A percentile compares a stretch with the other conserved stretches of the same genome.
phyloP scores from a whole-genome alignment of 164 flowering plant species.

The Tetracentron sinense region DNA sequence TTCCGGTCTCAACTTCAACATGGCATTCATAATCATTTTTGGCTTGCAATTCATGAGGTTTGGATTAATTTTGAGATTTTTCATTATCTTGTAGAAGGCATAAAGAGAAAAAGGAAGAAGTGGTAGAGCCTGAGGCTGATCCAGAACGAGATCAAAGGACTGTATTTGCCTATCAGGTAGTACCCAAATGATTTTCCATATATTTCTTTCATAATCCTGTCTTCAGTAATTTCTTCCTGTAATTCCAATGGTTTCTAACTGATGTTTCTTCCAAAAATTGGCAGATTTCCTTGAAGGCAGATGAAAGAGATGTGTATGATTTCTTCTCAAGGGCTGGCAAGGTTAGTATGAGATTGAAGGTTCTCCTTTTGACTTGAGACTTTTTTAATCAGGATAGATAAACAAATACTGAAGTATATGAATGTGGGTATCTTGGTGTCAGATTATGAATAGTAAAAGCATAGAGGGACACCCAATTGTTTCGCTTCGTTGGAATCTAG shows the following conservation, averaged over 20 bases:
- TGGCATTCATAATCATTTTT: neutral
- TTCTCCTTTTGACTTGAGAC: neutral
- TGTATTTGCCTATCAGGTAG: conserved; percentile 98
- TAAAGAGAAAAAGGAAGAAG: conserved; percentile 86
- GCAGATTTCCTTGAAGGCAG: conserved; percentile 83
- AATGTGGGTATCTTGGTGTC: too few species aligned
- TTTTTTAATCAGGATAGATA: neutral
- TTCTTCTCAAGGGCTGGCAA: conserved; percentile 96
- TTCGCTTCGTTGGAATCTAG: too few species aligned
- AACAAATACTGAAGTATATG: too few species aligned
- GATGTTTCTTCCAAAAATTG: neutral
- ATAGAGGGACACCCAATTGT: too few species aligned
- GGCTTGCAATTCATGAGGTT: neutral
- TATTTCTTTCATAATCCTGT: neutral
- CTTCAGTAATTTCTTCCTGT: neutral
- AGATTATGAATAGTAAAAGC: too few species aligned
- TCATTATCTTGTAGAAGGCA: conserved; percentile 51
- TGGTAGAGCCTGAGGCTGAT: conserved; percentile 75
- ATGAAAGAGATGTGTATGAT: conserved; percentile 88
- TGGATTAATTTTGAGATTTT: conserved; percentile 7
- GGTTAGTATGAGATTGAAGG: conserved; percentile 35
- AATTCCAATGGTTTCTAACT: neutral
- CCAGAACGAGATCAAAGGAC: conserved; percentile 98
- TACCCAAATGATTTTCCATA: conserved; percentile 8
- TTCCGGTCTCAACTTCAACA: neutral